Evolutionary conservation across 495 filamentous ascomycete genomes (phyloP), one percentile per base, ranked within the genome.

Genomic region (Aspergillus nanangensis): DNA sequence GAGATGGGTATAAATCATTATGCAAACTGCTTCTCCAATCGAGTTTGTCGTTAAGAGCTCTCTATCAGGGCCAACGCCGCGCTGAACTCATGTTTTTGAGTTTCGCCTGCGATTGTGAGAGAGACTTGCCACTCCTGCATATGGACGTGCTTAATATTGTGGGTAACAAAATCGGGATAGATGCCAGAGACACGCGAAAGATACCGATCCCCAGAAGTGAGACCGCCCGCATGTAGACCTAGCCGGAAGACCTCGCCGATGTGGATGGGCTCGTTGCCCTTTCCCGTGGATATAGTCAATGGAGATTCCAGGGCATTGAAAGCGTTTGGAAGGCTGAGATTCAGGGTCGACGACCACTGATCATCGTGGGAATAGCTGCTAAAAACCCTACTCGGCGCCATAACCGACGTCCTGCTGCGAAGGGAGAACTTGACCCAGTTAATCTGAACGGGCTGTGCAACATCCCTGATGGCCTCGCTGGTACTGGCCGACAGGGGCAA

Each of bases 101-200:
- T 36, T 29, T 57, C 54, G 18, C 40, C 49, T 9, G 54, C 54
- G 23, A 57, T 29, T 1, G 38, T 50, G 10, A 57, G 40, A 15
- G 33, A 53, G 13, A 51, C 14, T 15, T 40, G 19, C 39, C 24
- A 43, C 20, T 34, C 24, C 25, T 53, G 15, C 5, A 1, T 0
- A 40, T 57, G 42, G 8, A n/a, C 27, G 19, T 46, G 47, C 38
- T 23, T 45, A 32, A 57, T 54, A 11, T 43, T 47, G 29, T 51
- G 54, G n/a, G 55, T 51, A 25, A 47, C 21, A 19, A 59, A 51
- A 33, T 55, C 50, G n/a, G 56, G 52, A 7, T 42, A 44, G 38
- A 56, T 48, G 8, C 38, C 9, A 39, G 17, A n/a, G 11, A 27
- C 24, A 7, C 23, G 2, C 14, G 33, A 20, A 2, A 41, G 18